Percentiles rank a stretch among this genome's conserved stretches.
phyloP scores from a whole-genome alignment of 1,284 basidiomycete genomes.

The Tilletia caries region DNA sequence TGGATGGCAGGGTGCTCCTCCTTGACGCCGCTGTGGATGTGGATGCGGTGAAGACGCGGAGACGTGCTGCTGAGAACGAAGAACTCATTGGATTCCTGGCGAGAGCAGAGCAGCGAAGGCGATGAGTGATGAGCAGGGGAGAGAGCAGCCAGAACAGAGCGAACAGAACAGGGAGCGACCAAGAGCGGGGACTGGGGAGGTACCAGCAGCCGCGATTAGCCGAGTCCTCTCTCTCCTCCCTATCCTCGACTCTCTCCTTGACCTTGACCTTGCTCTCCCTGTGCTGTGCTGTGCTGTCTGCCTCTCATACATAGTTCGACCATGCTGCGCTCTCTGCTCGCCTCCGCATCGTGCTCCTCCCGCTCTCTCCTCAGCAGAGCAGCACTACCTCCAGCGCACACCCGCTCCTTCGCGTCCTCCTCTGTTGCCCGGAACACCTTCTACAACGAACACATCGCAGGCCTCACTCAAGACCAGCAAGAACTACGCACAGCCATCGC shows the following conservation, averaged over 20 bases:
- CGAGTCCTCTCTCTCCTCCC: background rate
- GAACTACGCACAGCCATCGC: constrained; percentile 38
- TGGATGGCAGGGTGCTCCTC: background rate
- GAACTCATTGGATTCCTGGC: too few relatives aligned
- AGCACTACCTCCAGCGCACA: background rate
- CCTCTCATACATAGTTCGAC: too few relatives aligned
- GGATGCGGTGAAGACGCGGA: background rate
- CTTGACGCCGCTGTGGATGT: too few relatives aligned
- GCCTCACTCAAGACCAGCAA: constrained; percentile 30
- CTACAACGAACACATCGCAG: constrained; percentile 37
- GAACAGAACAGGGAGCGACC: too few relatives aligned
- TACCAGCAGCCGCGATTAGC: too few relatives aligned
- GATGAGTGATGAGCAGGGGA: too few relatives aligned
- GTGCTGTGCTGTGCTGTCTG: too few relatives aligned
- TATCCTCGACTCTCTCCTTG: background rate
- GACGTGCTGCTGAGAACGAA: background rate
- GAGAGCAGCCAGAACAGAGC: too few relatives aligned
- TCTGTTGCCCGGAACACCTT: constrained; percentile 18
- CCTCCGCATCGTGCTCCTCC: background rate
- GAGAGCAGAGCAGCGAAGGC: too few relatives aligned
- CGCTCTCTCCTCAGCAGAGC: background rate
- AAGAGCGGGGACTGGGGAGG: too few relatives aligned
- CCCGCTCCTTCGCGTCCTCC: background rate
- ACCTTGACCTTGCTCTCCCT: too few relatives aligned
- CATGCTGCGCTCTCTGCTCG: background rate